Percentiles rank a stretch among this genome's conserved stretches.
Conservation (phyloP, 2,329 filamentous ascomycete species). For the Neurospora crassa region DNA sequence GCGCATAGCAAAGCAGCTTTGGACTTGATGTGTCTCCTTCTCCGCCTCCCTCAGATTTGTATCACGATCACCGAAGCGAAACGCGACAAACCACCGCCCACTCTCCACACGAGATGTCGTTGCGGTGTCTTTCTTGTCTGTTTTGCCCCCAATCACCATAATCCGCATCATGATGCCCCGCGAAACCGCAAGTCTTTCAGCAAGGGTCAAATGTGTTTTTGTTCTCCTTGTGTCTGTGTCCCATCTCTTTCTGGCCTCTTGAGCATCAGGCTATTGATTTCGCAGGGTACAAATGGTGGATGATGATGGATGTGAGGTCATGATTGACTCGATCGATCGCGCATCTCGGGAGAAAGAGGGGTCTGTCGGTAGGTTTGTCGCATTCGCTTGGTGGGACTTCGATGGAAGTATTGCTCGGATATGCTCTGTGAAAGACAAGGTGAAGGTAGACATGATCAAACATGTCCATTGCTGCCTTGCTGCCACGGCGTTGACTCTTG, state of each 20-base stretch:
- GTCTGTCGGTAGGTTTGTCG: background rate
- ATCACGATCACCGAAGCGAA: background rate
- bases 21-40: slow-evolving; percentile 1
- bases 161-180: background rate
- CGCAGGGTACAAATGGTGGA: background rate
- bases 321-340: background rate
- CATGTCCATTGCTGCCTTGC: background rate
- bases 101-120: background rate
- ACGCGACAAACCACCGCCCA: background rate
- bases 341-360: background rate
- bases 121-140: background rate
- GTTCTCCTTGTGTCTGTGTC: background rate
- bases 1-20: background rate
- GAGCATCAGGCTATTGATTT: background rate
- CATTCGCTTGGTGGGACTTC: background rate
- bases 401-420: background rate
- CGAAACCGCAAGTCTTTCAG: background rate
- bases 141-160: background rate
- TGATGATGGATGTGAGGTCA: background rate
- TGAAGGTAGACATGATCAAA: background rate
- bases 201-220: background rate
- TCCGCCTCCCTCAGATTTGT: background rate
- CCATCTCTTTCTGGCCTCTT: background rate
- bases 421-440: background rate
- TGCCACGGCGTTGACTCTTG: background rate